phyloP scores from a whole-genome alignment of 768 basidiomycete species.

The Podaxis pistillaris region DNA sequence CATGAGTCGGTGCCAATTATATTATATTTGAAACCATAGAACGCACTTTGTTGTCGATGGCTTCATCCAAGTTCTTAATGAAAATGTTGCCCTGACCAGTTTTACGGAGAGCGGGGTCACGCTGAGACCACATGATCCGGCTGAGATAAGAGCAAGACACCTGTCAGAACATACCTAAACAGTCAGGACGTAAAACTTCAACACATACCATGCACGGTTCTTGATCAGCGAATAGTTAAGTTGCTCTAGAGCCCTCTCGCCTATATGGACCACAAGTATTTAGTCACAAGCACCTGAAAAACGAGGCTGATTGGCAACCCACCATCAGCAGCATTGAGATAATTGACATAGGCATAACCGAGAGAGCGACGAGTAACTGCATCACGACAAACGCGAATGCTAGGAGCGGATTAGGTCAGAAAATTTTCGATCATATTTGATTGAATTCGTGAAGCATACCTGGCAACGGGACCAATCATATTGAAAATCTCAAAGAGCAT shows the following conservation, averaged over 20 bases:
- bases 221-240: slow-evolving; percentile 99
- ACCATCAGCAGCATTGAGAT: slow-evolving; percentile 94
- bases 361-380: slow-evolving; percentile 99
- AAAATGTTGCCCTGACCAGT: slow-evolving; percentile 99
- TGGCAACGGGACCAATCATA: slow-evolving; percentile 99
- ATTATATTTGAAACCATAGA: neutral
- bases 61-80: slow-evolving; percentile 98
- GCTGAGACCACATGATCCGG: slow-evolving; percentile 99
- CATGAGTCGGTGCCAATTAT: neutral
- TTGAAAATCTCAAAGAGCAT: slow-evolving; percentile 99
- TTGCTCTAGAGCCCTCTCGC: slow-evolving; percentile 97
- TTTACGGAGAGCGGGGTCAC: slow-evolving; percentile 98
- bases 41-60: slow-evolving; percentile 92
- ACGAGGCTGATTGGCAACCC: slow-evolving; percentile 23
- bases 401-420: slow-evolving; percentile 26
- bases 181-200: slow-evolving; percentile 23
- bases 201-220: slow-evolving; percentile 82
- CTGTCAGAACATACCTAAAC: slow-evolving; percentile 13
- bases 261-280: slow-evolving; percentile 34
- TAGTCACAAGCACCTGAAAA: slow-evolving; percentile 9
- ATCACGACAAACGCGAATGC: slow-evolving; percentile 99
- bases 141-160: slow-evolving; percentile 36
- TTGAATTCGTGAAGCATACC: slow-evolving; percentile 46
- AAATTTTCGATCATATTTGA: slow-evolving; percentile 9
- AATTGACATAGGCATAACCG: slow-evolving; percentile 99